Base-by-base conservation (phyloP, 2,329 filamentous ascomycete genomes). In the Stachybotrys chlorohalonatus region DNA sequence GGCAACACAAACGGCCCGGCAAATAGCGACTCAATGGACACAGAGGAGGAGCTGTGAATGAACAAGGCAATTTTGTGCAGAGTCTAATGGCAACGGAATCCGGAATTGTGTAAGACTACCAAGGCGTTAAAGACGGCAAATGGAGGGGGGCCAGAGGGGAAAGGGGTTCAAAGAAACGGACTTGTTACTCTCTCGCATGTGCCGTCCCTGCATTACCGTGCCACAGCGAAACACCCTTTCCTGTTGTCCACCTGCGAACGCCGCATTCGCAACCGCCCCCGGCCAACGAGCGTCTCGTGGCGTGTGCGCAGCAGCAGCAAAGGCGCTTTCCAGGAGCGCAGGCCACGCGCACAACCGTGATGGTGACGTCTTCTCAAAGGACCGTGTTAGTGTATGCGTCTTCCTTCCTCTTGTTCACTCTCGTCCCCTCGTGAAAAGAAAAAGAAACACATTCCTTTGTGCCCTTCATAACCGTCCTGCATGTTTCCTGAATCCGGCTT, bases 21-120 rank as follows among this genome's bases (percentile, higher is more conserved):
- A 45, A 78, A 80, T 60, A 81, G 75, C 15, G 80, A 85, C 51
- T 68, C 76, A 55, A 90, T 90, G 86, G 87, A 90, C 13, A 79
- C 84, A 49, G 87, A 90, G 63, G 84, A 88, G 61, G 75, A 78
- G 60, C 63, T 70, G 66, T 71, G 62, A 67, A 13, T n/a, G 16
- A 24, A 47, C 9, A 24, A 5, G 24, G 24, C 24, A 24, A 42
- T 9, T 42, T 42, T 13, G 13, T 42, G 36, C 36, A 47, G 8
- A 47, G 46, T 24, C 46, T 47, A 47, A n/a, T 11, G 9, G 46
- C 9, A 11, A 47, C 36, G 61, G 57, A 52, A 57, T 59, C 63
- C 55, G 59, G 60, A 56, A 59, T 57, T 59, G 61, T 68, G 64
- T 66, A 67, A 61, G 60, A 66, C 60, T 68, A 63, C 60, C 59